Percentiles rank a stretch among this genome's conserved stretches.
phyloP scores from a whole-genome alignment of 1,284 basidiomycete genomes.

The Vanrija sp. region DNA sequence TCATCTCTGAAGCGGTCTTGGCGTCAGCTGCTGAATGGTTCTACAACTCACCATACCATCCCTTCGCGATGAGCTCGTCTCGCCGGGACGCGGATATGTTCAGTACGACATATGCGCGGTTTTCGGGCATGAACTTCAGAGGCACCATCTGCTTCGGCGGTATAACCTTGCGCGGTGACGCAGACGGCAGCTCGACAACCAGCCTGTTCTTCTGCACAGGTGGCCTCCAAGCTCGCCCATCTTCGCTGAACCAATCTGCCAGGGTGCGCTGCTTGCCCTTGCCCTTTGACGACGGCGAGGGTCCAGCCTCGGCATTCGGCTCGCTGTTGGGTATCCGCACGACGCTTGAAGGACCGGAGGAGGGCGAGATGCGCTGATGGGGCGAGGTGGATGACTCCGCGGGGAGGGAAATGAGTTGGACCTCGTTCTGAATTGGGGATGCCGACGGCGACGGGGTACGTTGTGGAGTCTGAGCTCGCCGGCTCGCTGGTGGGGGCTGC shows the following conservation, averaged over 20 bases:
- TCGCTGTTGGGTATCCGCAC: too few relatives aligned
- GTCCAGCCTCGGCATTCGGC: background rate
- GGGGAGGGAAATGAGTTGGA: too few relatives aligned
- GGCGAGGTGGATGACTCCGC: too few relatives aligned
- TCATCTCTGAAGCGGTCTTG: slow-evolving; percentile 23
- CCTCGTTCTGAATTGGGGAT: too few relatives aligned
- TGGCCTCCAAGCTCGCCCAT: slow-evolving; percentile 9
- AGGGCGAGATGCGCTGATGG: too few relatives aligned
- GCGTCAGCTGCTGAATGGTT: background rate
- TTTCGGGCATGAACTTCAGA: slow-evolving; percentile 3
- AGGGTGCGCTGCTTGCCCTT: background rate
- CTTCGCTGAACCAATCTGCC: background rate
- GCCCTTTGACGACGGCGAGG: background rate
- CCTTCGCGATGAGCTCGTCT: slow-evolving; percentile 16
- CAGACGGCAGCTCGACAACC: slow-evolving; percentile 8
- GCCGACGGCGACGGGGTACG: too few relatives aligned
- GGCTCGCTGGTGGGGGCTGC: too few relatives aligned
- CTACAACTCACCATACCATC: slow-evolving; percentile 22
- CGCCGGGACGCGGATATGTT: slow-evolving; percentile 15
- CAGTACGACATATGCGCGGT: slow-evolving; percentile 21
- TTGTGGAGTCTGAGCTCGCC: too few relatives aligned
- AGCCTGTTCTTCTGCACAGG: slow-evolving; percentile 2
- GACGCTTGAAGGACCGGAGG: too few relatives aligned
- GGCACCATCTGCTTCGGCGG: background rate
- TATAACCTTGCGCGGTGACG: background rate